Base-by-base conservation (phyloP, 768 basidiomycete species). In the Lactarius indigo region DNA sequence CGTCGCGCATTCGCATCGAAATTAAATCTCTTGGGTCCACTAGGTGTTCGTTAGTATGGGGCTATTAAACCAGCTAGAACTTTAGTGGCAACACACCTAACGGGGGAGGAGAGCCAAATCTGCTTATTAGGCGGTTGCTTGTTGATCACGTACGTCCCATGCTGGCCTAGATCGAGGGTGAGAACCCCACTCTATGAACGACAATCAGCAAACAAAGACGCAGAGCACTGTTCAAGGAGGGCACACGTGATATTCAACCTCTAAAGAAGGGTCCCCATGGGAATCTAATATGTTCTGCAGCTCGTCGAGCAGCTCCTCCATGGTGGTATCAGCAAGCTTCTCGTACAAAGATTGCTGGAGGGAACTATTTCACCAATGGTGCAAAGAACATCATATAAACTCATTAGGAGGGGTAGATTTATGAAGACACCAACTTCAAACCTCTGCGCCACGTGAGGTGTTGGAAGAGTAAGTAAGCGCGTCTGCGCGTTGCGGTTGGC, bases 51-150 rank as follows among this genome's bases (percentile, higher is more conserved):
- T 62, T 41, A 31, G 50, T 57, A 39, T 9, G 26, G 15, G 33
- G n/a, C 13, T n/a, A 37, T 30, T 3, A 44, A 61, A 42, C 23
- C 5, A 35, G 31, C 37, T 44, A 37, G 39, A 17, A 44, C 7
- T 47, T 7, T 56, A 35, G 28, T 47, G 30, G 35, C 23, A 42
- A 56, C 80, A 44, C 69, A 94, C 94, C 92, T 93, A 70, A 86
- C 75, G 0, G 95, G 95, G 10, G 91, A 94, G 5, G 93, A 95
- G 23, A 97, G 81, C 95, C 95, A 97, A 71, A 97, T 96, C 74
- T 97, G 95, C 78, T 94, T 94, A 75, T 97, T 97, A 7, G 95
- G 95, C 13, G 95, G 95, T 75, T 97, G 95, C 80, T 96, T 97
- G 78, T 97, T 97, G 78, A 97, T 89, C 33, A 96, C 95, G 78